These are phyloP conservation scores for Coemansia sp. DNA, from an alignment of 192 early-diverging fungal species.

Conservation along the genomic window DNA sequence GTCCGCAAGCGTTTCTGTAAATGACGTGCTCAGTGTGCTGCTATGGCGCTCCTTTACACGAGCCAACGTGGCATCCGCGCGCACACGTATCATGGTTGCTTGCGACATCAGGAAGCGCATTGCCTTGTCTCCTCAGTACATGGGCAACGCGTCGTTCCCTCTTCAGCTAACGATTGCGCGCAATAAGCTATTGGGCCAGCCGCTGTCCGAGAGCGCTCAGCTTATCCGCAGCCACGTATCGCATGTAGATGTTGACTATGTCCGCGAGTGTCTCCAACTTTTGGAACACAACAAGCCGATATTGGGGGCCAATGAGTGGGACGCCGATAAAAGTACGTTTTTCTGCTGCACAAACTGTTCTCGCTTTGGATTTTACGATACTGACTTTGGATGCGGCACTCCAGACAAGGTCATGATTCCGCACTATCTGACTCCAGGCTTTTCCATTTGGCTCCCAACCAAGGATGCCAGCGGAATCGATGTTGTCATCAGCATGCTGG, in stretches of 20 bases:
- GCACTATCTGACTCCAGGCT: conserved; percentile 16
- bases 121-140: conserved; percentile 1
- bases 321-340: conserved; percentile 4
- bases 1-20: neutral
- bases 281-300: conserved; percentile 6
- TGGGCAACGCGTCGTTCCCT: conserved; percentile 22
- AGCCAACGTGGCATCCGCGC: neutral
- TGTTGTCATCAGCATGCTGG: conserved; percentile 10
- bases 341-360: conserved; percentile 25
- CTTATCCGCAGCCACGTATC: conserved; percentile 5
- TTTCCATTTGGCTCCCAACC: conserved; percentile 21
- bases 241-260: neutral
- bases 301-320: neutral
- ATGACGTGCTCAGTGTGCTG: conserved; percentile 15
- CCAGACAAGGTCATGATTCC: conserved; percentile 16
- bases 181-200: neutral
- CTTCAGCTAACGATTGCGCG: conserved; percentile 6
- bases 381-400: conserved; percentile 17
- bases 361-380: conserved; percentile 13
- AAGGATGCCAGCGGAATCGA: conserved; percentile 18
- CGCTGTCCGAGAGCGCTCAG: neutral
- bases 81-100: conserved; percentile 9
- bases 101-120: conserved; percentile 17
- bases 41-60: conserved; percentile 15
- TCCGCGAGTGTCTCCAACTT: conserved; percentile 12